These are phyloP conservation scores for Elaeis oleifera DNA, from an alignment of 202 grass and related monocot species.

Conservation along the genomic window DNA sequence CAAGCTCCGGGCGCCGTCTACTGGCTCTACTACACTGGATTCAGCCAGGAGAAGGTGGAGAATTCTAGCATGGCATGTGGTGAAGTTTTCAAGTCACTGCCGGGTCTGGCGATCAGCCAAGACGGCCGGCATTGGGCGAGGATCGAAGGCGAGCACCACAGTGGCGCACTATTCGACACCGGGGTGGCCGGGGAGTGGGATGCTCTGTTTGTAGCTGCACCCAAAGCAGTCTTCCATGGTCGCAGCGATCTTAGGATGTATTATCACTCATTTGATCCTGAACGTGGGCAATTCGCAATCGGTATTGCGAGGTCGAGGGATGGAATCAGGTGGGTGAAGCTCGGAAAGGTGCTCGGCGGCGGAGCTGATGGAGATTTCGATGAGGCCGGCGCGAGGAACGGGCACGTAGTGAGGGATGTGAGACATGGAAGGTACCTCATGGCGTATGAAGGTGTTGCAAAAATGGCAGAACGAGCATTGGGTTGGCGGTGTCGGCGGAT, in stretches of 20 bases:
- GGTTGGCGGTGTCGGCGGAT: slow-evolving; percentile 50
- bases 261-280: slow-evolving; percentile 67
- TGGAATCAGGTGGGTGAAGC: slow-evolving; percentile 55
- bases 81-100: slow-evolving; percentile 31
- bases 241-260: slow-evolving; percentile 80
- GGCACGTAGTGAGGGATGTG: slow-evolving; percentile 51
- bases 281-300: slow-evolving; percentile 31
- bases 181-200: slow-evolving; percentile 40
- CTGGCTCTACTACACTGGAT: slow-evolving; percentile 88
- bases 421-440: slow-evolving; percentile 42
- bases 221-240: slow-evolving; percentile 57
- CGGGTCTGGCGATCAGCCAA: slow-evolving; percentile 75
- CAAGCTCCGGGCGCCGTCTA: slow-evolving; percentile 44
- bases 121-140: slow-evolving; percentile 76
- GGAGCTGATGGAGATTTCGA: slow-evolving; percentile 50
- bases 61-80: slow-evolving; percentile 7
- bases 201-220: slow-evolving; percentile 34
- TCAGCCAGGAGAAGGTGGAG: slow-evolving; percentile 35
- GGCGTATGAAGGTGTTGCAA: slow-evolving; percentile 58
- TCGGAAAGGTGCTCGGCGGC: slow-evolving; percentile 42
- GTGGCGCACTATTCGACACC: slow-evolving; percentile 45
- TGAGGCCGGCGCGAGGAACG: slow-evolving; percentile 47
- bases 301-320: slow-evolving; percentile 66
- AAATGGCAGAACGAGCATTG: slow-evolving; percentile 40
- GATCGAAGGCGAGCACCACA: slow-evolving; percentile 78